These are phyloP conservation scores for Chrysanthemum lavandulifolium DNA, from an alignment of 129 eudicot species.

Conservation along the genomic window DNA sequence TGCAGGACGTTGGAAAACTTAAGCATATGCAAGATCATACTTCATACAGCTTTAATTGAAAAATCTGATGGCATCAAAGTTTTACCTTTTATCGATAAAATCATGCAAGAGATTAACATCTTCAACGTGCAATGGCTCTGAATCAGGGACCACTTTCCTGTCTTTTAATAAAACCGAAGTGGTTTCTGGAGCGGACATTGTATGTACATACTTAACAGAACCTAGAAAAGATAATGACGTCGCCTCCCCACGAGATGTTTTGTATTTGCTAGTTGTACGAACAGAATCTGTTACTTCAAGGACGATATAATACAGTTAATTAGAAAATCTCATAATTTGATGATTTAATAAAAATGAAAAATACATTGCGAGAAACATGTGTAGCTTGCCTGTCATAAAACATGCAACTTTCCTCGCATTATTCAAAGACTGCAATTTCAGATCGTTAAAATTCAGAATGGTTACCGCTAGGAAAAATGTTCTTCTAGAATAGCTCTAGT, in stretches of 20 bases:
- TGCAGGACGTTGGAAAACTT: constrained; percentile 34
- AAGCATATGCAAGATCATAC: too few relatives aligned
- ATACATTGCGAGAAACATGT: neutral
- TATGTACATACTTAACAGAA: constrained; percentile 51
- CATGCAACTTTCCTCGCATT: constrained; percentile 36
- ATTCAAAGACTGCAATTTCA: constrained; percentile 42
- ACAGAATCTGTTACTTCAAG: constrained; percentile 32
- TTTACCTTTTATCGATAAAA: too few relatives aligned
- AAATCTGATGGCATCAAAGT: too few relatives aligned
- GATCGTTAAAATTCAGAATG: constrained; percentile 5
- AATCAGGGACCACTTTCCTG: too few relatives aligned
- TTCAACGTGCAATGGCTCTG: too few relatives aligned
- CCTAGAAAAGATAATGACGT: constrained; percentile 25
- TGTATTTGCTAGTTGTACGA: constrained; percentile 29
- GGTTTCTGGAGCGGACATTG: constrained; percentile 18
- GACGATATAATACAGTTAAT: constrained; percentile 2
- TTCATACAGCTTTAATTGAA: too few relatives aligned
- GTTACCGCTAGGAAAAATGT: too few relatives aligned
- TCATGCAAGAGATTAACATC: too few relatives aligned
- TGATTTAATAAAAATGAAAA: neutral
- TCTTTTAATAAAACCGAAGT: too few relatives aligned
- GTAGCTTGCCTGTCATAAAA: constrained; percentile 43
- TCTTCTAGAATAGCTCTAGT: too few relatives aligned
- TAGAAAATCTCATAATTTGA: neutral
- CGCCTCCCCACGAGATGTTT: constrained; percentile 25